A percentile compares a stretch with the other conserved stretches of the same genome.
Conservation (phyloP, 495 filamentous ascomycete genomes). For the Aspergillus egyptiacus region DNA sequence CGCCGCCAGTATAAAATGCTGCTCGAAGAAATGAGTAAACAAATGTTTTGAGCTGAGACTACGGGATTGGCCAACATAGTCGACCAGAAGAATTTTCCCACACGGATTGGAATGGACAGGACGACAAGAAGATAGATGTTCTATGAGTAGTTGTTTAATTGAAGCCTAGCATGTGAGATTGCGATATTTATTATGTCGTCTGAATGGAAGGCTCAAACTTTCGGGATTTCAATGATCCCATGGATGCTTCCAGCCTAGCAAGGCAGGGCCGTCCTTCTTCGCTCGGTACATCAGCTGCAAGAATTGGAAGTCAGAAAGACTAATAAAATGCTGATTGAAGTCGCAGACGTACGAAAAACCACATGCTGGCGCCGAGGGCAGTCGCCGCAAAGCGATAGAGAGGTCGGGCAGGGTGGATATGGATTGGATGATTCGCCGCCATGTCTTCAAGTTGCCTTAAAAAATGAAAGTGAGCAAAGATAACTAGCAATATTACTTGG, state of each 20-base stretch:
- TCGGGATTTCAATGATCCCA: conserved; percentile 85
- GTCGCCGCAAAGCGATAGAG: conserved; percentile 82
- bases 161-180: not conserved
- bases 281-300: conserved; percentile 85
- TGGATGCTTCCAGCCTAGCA: conserved; percentile 93
- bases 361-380: conserved; percentile 90
- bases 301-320: conserved; percentile 16
- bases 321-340: conserved; percentile 2
- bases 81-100: not conserved
- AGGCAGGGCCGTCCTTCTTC: conserved; percentile 82
- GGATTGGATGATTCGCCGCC: conserved; percentile 64
- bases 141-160: not conserved
- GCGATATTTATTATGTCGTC: not conserved
- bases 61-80: not conserved
- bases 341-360: conserved; percentile 79
- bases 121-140: not conserved
- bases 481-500: not conserved
- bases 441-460: conserved; percentile 30
- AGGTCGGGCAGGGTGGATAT: conserved; percentile 64
- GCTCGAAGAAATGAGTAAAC: conserved; percentile 56
- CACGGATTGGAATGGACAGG: not conserved
- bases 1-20: conserved; percentile 85
- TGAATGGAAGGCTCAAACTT: not conserved
- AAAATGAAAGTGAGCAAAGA: not conserved
- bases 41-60: not conserved